phyloP scores from a whole-genome alignment of 306 rosid species.

The Cucurbita ficifolia region DNA sequence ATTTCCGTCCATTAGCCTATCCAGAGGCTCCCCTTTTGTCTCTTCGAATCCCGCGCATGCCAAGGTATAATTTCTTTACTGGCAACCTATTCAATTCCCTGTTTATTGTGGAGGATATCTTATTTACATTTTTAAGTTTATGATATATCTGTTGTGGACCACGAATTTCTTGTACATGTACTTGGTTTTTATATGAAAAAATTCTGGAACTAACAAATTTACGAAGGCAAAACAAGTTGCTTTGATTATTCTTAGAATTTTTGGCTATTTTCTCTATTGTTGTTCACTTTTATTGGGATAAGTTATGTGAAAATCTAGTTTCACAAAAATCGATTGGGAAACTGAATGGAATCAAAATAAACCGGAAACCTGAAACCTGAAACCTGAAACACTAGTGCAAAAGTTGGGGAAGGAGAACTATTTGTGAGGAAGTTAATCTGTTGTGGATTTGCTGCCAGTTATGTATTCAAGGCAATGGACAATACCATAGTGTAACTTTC shows the following conservation, averaged over 20 bases:
- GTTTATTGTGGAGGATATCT: neutral
- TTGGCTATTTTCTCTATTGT: neutral
- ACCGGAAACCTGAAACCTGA: neutral
- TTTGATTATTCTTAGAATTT: neutral
- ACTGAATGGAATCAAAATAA: neutral
- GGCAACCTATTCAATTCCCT: neutral
- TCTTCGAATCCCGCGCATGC: slow-evolving; percentile 4
- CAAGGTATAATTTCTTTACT: slow-evolving; percentile 17
- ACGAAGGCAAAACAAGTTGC: neutral
- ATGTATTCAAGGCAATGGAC: neutral
- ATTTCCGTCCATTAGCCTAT: slow-evolving; percentile 21
- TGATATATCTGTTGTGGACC: neutral
- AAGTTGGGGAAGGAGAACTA: neutral
- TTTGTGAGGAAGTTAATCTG: neutral
- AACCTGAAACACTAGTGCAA: neutral
- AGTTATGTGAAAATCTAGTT: neutral
- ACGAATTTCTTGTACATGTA: neutral
- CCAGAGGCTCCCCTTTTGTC: neutral
- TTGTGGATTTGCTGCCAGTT: neutral
- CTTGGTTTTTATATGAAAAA: neutral
- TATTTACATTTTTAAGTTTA: neutral
- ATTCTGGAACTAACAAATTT: neutral
- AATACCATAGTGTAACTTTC: neutral
- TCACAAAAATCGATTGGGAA: neutral
- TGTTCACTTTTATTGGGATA: neutral